Percentiles rank a stretch among this genome's conserved stretches.
Conservation (phyloP, 2,329 filamentous ascomycete genomes). For the Massarina eburnea region DNA sequence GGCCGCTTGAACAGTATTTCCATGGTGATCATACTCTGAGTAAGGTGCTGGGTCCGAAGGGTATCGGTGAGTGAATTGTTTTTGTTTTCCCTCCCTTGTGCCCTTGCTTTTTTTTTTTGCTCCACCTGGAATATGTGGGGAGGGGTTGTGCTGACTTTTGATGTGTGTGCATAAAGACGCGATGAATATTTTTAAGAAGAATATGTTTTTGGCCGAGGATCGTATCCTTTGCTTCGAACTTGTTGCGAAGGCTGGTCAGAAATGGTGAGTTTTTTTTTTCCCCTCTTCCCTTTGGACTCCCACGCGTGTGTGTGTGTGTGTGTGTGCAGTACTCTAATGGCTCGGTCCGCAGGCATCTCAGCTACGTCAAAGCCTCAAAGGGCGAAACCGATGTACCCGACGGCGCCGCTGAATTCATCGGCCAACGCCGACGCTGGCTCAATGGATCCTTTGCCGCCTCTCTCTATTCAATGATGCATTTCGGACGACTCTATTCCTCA, state of each 20-base stretch:
- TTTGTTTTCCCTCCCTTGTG: too few relatives aligned
- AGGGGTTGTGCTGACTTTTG: too few relatives aligned
- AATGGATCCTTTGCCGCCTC: slow-evolving; percentile 98
- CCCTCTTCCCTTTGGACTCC: too few relatives aligned
- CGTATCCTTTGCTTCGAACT: slow-evolving; percentile 99
- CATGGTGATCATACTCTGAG: too few relatives aligned
- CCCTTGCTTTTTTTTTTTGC: too few relatives aligned
- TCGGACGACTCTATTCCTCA: slow-evolving; percentile 96
- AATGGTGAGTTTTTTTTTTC: too few relatives aligned
- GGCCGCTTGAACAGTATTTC: too few relatives aligned
- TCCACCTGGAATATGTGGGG: too few relatives aligned
- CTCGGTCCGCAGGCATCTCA: slow-evolving; percentile 86
- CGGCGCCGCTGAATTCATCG: slow-evolving; percentile 94
- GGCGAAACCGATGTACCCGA: slow-evolving; percentile 98
- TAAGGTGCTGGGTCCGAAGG: too few relatives aligned
- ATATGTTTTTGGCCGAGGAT: slow-evolving; percentile 99
- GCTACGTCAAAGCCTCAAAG: slow-evolving; percentile 98
- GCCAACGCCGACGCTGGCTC: slow-evolving; percentile 95
- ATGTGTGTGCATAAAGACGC: too few relatives aligned
- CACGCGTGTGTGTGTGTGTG: too few relatives aligned
- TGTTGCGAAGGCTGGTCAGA: slow-evolving; percentile 95
- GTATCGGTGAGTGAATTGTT: slow-evolving; percentile 47
- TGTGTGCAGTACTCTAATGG: too few relatives aligned
- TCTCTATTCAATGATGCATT: slow-evolving; percentile 97
- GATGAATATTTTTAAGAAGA: slow-evolving; percentile 99